Evolutionary conservation across 768 basidiomycete genomes (phyloP).

Genomic region (Asterophora parasitica): DNA sequence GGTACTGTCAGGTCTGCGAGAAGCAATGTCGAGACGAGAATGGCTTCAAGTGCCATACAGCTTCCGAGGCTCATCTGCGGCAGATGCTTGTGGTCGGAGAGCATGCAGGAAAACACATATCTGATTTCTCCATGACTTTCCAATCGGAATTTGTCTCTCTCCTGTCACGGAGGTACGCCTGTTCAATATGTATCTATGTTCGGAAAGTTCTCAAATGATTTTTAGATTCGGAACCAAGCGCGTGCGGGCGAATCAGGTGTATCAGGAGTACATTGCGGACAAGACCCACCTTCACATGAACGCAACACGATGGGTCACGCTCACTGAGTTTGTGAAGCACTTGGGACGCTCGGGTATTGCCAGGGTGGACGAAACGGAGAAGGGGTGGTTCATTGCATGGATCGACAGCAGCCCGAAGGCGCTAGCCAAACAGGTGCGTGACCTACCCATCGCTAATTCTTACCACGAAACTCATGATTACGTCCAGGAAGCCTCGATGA

Average conservation of each 20-base stretch:
- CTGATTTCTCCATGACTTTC: slow-evolving; percentile 84
- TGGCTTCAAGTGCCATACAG: slow-evolving; percentile 94
- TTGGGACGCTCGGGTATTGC: slow-evolving; percentile 83
- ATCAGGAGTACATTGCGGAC: slow-evolving; percentile 96
- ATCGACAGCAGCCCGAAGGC: slow-evolving; percentile 96
- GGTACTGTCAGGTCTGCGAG: slow-evolving; percentile 99
- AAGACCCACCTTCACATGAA: slow-evolving; percentile 98
- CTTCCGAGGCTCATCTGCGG: slow-evolving; percentile 85
- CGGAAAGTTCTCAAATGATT: neutral
- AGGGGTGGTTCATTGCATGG: slow-evolving; percentile 97
- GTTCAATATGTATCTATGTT: no score
- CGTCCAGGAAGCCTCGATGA: slow-evolving; percentile 70
- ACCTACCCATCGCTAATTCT: neutral
- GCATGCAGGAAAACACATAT: slow-evolving; percentile 86
- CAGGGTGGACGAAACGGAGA: slow-evolving; percentile 96
- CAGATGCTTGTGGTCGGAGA: slow-evolving; percentile 98
- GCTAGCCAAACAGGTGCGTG: slow-evolving; percentile 75
- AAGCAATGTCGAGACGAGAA: slow-evolving; percentile 99
- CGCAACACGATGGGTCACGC: slow-evolving; percentile 93
- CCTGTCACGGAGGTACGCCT: slow-evolving; percentile 71
- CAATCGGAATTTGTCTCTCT: slow-evolving; percentile 90
- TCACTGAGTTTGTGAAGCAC: slow-evolving; percentile 93
- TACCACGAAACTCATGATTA: slow-evolving; percentile 5
- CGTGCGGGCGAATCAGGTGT: slow-evolving; percentile 90
- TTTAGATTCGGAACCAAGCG: slow-evolving; percentile 90